A percentile compares a stretch with the other conserved stretches of the same genome.
Evolutionary conservation across 352 stramenopile genomes (phyloP).

Genomic region (Phytopythium kandeliae): DNA sequence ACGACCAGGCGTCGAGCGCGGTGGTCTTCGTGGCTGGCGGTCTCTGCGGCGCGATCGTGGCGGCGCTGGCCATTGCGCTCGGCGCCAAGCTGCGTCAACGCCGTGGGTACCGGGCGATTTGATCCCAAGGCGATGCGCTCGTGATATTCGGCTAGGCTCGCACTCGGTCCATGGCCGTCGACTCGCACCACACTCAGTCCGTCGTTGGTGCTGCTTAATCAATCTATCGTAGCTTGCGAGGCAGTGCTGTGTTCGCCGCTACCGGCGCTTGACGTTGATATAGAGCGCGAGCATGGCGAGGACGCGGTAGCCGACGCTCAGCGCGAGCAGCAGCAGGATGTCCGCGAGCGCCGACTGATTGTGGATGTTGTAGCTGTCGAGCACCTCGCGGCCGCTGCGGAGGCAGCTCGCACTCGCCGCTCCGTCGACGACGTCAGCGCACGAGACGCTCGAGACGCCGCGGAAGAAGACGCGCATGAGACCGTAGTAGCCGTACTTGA

Average conservation of each 20-base stretch:
- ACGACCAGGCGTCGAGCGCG: not conserved
- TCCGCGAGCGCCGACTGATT: slow-evolving; percentile 18
- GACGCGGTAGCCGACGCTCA: slow-evolving; percentile 24
- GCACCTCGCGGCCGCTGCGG: slow-evolving; percentile 20
- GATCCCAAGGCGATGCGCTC: not conserved
- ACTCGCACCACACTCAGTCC: no score
- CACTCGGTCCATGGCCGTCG: not conserved
- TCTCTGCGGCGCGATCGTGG: not conserved
- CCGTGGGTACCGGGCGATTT: slow-evolving; percentile 1
- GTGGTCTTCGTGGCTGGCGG: not conserved
- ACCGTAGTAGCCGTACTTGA: slow-evolving; percentile 29
- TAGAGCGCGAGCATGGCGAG: slow-evolving; percentile 24
- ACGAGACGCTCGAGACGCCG: slow-evolving; percentile 28
- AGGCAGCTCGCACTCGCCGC: slow-evolving; percentile 10
- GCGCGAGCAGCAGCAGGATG: slow-evolving; percentile 15
- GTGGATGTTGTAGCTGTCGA: slow-evolving; percentile 26
- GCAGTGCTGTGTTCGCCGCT: not conserved
- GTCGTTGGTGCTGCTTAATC: not conserved
- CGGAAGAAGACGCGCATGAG: slow-evolving; percentile 41
- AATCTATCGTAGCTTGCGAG: not conserved
- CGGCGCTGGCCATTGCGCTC: not conserved
- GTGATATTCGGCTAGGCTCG: not conserved
- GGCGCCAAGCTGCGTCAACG: not conserved
- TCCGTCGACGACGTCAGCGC: slow-evolving; percentile 11
- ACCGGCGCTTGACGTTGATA: slow-evolving; percentile 11